Evolutionary conservation across 1,139 yeast species (phyloP), one percentile per base, ranked within the genome.

Genomic region (Petasospora fabianii): DNA sequence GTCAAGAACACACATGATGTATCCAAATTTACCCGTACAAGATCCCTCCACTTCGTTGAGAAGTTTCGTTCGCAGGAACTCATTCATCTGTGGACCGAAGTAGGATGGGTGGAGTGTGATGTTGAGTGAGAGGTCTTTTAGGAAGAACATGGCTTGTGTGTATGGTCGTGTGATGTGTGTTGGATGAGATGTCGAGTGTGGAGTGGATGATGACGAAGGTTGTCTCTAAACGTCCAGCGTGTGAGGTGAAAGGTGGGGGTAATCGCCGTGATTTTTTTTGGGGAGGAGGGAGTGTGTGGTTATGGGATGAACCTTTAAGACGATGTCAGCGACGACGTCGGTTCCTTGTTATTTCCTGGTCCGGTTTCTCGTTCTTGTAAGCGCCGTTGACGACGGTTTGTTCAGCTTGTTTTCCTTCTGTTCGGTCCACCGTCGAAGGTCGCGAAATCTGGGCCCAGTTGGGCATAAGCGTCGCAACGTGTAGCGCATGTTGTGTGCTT

Each of bases 11-110:
- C 97, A 92, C 43, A 92, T 84, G 53, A 92, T 92, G 63, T 92
- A 92, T 7, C 99, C 99, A 66, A 92, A 92, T 62, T 92, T 96
- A 53, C 99, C 99, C 1, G 98, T 88, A 66, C 98, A 94, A 1
- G 97, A 88, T 16, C 99, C 99, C 64, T 92, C 99, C 34, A 94
- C 98, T 58, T 92, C 98, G 51, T 87, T 88, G 45, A 94, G 73
- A 50, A 92, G 73, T 62, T 90, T 90, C 58, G 88, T 86, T 58
- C 95, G 79, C 52, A 92, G 72, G 60, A 81, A 90, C 58, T 87
- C 95, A 63, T 86, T 88, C 97, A 92, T 92, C 55, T 90, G 95
- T 5, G 98, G 97, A 2, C 98, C 98, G 59, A 90, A 92, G 62
- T 81, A 92, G 32, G 97, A 88, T 42, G 99, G 99, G 64, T 92